A percentile compares a stretch with the other conserved stretches of the same genome.
Evolutionary conservation across 208 protist species (phyloP).

Genomic region (Wallacemonas sp.): DNA sequence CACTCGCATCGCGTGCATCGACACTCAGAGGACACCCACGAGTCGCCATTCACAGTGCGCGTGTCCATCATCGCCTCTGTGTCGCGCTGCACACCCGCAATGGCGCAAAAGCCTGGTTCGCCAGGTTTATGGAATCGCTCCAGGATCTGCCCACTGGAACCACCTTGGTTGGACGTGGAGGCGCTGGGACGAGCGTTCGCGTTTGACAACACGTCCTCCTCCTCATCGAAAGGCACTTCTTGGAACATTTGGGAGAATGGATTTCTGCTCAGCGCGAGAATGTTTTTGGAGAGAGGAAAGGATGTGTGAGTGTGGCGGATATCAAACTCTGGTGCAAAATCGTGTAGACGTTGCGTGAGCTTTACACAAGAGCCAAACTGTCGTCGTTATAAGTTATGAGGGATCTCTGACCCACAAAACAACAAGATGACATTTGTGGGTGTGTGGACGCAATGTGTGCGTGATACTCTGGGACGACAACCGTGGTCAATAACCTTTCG

Average conservation of each 20-base stretch:
- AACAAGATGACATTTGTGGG: too few relatives aligned
- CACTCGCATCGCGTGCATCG: conserved; percentile 79
- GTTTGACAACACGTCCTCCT: not conserved
- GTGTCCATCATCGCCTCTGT: conserved; percentile 33
- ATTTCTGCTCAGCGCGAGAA: too few relatives aligned
- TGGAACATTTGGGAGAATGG: conserved; percentile 50
- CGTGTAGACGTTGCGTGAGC: too few relatives aligned
- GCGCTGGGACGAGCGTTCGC: not conserved
- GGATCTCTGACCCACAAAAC: too few relatives aligned
- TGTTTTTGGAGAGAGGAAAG: not conserved
- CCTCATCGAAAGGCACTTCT: conserved; percentile 47
- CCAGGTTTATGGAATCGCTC: conserved; percentile 66
- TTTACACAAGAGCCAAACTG: too few relatives aligned
- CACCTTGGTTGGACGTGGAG: not conserved
- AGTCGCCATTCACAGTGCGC: conserved; percentile 72
- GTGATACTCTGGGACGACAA: too few relatives aligned
- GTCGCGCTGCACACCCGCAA: conserved; percentile 63
- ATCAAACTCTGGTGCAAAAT: too few relatives aligned
- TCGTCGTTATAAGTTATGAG: too few relatives aligned
- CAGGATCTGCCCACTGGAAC: not conserved
- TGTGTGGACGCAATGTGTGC: too few relatives aligned
- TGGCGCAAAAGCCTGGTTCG: conserved; percentile 57
- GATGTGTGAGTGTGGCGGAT: not conserved
- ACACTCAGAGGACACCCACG: conserved; percentile 67
- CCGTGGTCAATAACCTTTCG: too few relatives aligned